Evolutionary conservation across 2,329 filamentous ascomycete species (phyloP).

Genomic region (Exserohilum rostratum): DNA sequence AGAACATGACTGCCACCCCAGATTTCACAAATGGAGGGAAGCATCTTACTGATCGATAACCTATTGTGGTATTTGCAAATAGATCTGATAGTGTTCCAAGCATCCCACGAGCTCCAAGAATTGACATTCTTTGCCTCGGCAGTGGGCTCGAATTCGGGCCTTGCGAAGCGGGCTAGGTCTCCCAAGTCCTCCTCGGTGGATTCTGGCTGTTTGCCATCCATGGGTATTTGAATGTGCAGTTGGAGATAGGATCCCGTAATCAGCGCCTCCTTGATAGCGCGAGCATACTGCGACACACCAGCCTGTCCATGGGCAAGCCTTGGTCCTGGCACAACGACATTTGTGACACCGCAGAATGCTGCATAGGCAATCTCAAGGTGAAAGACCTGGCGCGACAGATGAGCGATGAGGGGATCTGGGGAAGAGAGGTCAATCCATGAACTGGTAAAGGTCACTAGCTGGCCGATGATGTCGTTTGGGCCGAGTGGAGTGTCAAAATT

Average conservation of each 20-base stretch:
- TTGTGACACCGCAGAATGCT: constrained; percentile 88
- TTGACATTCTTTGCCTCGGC: constrained; percentile 59
- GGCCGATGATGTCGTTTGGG: constrained; percentile 70
- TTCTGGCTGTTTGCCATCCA: constrained; percentile 74
- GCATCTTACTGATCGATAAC: constrained; percentile 78
- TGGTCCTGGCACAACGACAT: constrained; percentile 82
- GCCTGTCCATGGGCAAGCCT: constrained; percentile 64
- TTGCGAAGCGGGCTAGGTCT: constrained; percentile 59
- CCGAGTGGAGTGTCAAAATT: constrained; percentile 79
- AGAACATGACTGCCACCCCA: background rate
- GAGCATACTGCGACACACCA: constrained; percentile 75
- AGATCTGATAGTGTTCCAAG: constrained; percentile 86
- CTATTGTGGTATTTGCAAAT: constrained; percentile 84
- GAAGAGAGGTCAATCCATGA: constrained; percentile 93
- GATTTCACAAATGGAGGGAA: background rate
- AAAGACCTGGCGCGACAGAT: constrained; percentile 86
- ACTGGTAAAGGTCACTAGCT: constrained; percentile 80
- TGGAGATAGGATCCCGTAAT: constrained; percentile 76
- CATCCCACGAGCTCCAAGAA: constrained; percentile 84
- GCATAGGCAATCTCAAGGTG: constrained; percentile 93
- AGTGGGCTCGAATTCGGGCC: constrained; percentile 46
- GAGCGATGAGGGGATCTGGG: constrained; percentile 78
- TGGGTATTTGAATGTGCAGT: constrained; percentile 80
- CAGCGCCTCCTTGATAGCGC: constrained; percentile 81
- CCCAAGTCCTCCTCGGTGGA: constrained; percentile 60